phyloP scores from a whole-genome alignment of 495 filamentous ascomycete genomes.

The Aspergillus ostianus region DNA sequence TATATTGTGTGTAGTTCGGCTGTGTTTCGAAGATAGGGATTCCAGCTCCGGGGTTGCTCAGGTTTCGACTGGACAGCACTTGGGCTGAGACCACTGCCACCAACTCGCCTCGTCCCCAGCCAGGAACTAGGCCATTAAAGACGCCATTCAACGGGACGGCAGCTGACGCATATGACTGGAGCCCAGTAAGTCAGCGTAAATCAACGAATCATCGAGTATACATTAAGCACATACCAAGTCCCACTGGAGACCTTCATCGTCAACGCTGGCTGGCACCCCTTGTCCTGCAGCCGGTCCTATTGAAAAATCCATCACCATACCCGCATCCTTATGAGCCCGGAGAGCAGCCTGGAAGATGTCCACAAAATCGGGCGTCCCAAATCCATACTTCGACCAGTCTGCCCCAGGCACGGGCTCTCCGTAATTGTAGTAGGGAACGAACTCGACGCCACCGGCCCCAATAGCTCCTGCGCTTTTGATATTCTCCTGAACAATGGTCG shows the following conservation, averaged over 20 bases:
- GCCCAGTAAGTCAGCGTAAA: no score
- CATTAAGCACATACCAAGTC: conserved; percentile 30
- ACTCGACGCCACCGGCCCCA: conserved; percentile 44
- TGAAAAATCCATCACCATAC: conserved; percentile 46
- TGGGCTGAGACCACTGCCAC: conserved; percentile 31
- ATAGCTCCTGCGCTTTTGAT: conserved; percentile 30
- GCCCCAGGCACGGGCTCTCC: conserved; percentile 18
- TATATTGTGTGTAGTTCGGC: conserved; percentile 13
- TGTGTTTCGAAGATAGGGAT: conserved; percentile 7
- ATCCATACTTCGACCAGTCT: conserved; percentile 49
- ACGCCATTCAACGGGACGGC: conserved; percentile 21
- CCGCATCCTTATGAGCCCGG: conserved; percentile 35
- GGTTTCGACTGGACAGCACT: conserved; percentile 21
- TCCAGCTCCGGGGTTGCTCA: conserved; percentile 6
- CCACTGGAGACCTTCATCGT: conserved; percentile 35
- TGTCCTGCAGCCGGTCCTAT: conserved; percentile 48
- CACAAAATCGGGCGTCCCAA: conserved; percentile 43
- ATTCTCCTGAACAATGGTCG: conserved; percentile 27
- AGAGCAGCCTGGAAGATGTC: conserved; percentile 36
- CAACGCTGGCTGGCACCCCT: conserved; percentile 42
- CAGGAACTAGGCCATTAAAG: conserved; percentile 33
- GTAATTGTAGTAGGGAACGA: conserved; percentile 43
- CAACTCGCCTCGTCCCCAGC: conserved; percentile 38
- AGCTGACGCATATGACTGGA: conserved; percentile 23
- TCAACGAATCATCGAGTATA: background rate